A percentile compares a stretch with the other conserved stretches of the same genome.
Conservation (phyloP, 2,329 filamentous ascomycete species). For the Fusarium penzigii region DNA sequence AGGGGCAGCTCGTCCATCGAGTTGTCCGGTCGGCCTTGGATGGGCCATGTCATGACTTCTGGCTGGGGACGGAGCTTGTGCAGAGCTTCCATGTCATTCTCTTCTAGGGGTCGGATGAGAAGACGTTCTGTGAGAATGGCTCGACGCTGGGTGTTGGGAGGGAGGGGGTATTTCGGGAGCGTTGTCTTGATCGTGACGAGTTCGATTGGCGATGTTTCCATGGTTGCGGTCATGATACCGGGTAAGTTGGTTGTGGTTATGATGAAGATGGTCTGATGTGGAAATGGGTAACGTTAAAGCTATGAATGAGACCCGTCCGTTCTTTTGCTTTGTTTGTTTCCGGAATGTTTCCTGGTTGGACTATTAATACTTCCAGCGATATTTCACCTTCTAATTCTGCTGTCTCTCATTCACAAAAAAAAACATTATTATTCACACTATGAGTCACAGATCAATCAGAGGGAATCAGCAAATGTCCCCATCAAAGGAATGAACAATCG, state of each 20-base stretch:
- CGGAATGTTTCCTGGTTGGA: too few relatives aligned
- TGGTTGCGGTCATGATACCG: conserved; percentile 8
- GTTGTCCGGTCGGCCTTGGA: conserved; percentile 42
- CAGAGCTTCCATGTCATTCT: conserved; percentile 52
- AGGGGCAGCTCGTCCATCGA: too few relatives aligned
- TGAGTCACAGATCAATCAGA: too few relatives aligned
- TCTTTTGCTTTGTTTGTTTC: background rate
- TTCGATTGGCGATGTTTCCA: conserved; percentile 28
- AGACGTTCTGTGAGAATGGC: conserved; percentile 54
- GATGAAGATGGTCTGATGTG: background rate
- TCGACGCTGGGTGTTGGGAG: conserved; percentile 39
- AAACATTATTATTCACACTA: too few relatives aligned
- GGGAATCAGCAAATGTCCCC: too few relatives aligned
- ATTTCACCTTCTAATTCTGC: too few relatives aligned
- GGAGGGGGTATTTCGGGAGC: conserved; percentile 45
- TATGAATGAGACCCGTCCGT: background rate
- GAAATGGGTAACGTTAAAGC: background rate
- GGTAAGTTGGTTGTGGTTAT: background rate
- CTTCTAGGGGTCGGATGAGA: conserved; percentile 50
- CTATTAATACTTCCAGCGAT: too few relatives aligned
- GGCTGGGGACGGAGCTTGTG: conserved; percentile 56
- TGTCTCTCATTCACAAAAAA: too few relatives aligned
- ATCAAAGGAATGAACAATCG: too few relatives aligned
- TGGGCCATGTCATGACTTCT: conserved; percentile 64
- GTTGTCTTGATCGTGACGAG: conserved; percentile 49